Evolutionary conservation across 306 rosid species (phyloP).

Genomic region (Pterocarpus macrocarpus): DNA sequence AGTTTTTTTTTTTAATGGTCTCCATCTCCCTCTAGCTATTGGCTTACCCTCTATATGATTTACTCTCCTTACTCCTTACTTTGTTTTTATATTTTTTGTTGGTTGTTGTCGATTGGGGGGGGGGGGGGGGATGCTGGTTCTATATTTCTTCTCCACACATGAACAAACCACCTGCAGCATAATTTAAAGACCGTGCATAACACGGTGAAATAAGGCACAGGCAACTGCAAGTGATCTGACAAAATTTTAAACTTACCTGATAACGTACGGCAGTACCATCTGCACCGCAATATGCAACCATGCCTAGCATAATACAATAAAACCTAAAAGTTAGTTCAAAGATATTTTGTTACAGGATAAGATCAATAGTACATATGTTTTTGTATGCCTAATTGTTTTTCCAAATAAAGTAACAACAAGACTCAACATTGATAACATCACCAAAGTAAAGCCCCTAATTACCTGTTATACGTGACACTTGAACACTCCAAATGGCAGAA

Average conservation of each 20-base stretch:
- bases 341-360: conserved; percentile 3
- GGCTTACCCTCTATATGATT: too few species aligned
- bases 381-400: conserved; percentile 6
- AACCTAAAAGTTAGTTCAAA: conserved; percentile 9
- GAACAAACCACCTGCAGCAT: too few species aligned
- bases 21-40: too few species aligned
- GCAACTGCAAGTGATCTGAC: conserved; percentile 32
- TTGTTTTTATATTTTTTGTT: too few species aligned
- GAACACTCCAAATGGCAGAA: conserved; percentile 87
- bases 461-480: conserved; percentile 85
- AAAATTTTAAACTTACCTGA: conserved; percentile 65
- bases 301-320: conserved; percentile 63
- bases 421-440: background rate
- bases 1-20: too few species aligned
- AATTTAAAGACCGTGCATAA: background rate
- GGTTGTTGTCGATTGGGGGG: too few species aligned
- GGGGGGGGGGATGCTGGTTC: too few species aligned
- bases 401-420: conserved; percentile 3
- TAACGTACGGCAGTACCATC: conserved; percentile 82
- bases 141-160: too few species aligned
- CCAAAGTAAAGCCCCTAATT: conserved; percentile 29
- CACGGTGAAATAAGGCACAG: background rate
- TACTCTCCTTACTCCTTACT: too few species aligned
- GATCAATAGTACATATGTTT: background rate
- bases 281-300: conserved; percentile 87